Percentiles rank a stretch among this genome's conserved stretches.
These are phyloP conservation scores for Penicillium egyptiacum DNA, from an alignment of 495 filamentous ascomycete genomes.

Conservation along the genomic window DNA sequence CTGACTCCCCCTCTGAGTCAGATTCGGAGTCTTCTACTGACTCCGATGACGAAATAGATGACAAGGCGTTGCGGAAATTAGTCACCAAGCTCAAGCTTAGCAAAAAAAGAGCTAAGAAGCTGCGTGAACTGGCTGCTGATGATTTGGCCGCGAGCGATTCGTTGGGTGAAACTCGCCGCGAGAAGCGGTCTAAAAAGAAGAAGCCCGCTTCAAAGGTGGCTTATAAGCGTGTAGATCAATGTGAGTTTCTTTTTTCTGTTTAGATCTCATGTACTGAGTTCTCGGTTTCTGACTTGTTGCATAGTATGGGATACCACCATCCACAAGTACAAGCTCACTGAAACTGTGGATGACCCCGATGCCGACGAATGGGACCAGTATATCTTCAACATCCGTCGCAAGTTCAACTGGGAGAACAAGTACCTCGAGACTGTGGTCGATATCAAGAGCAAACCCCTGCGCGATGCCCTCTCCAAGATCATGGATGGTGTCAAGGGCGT, in stretches of 20 bases:
- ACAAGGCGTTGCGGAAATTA: constrained; percentile 48
- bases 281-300: not conserved
- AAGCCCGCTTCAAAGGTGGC: constrained; percentile 66
- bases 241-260: constrained; percentile 31
- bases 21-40: constrained; percentile 37
- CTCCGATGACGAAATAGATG: constrained; percentile 30
- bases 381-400: constrained; percentile 81
- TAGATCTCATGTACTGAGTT: not conserved
- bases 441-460: constrained; percentile 80
- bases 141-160: constrained; percentile 14
- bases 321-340: constrained; percentile 79
- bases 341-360: constrained; percentile 69
- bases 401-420: constrained; percentile 87
- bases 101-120: constrained; percentile 40
- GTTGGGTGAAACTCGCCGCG: constrained; percentile 15
- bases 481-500: constrained; percentile 82
- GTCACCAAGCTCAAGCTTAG: constrained; percentile 50
- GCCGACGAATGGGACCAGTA: constrained; percentile 81
- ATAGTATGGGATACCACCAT: constrained; percentile 73
- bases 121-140: constrained; percentile 31
- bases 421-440: constrained; percentile 77
- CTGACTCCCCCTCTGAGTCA: constrained; percentile 34
- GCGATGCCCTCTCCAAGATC: constrained; percentile 69
- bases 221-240: constrained; percentile 84
- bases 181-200: constrained; percentile 36